Base-by-base conservation (phyloP, 176 grass and related monocot species). In the Stipa capillata region DNA sequence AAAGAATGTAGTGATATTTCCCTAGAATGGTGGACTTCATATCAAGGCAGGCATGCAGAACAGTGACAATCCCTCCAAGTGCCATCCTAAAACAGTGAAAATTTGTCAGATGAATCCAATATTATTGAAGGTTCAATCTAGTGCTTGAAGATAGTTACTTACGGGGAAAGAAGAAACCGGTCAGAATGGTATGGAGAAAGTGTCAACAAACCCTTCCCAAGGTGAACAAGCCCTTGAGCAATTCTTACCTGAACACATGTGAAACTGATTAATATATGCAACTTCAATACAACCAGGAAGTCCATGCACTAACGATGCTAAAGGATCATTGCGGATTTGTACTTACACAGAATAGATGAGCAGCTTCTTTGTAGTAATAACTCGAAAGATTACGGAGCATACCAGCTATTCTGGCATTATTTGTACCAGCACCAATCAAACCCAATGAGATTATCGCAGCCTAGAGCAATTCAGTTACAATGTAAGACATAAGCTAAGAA, bases 311-410 rank as follows among this genome's bases (percentile, higher is more conserved):
- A 42, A 52, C 7, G 3, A 42, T 51, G 55, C 14, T 54, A 69
- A 71, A 72, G 14, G 6, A 72, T 45, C 45, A 72, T 43, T 58
- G 48, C 51, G 5, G 37, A 48, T 65, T 28, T 57, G 66, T 77
- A 72, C 88, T 91, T 95, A 95, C 92, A 89, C 96, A 99, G 56
- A 99, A 99, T n/a, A 99, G 86, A 79, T 99, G 92, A 20, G 90
- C 90, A 32, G 96, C 96, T 89, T 99, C 96, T 89, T 95, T 99
- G 86, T 95, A 99, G 74, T 99, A 99, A 84, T 99, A 99, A 90
- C 96, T 99, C 71, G 96, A 99, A 62, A 99, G 92, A 69, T 91
- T 95, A 6, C 92, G 92, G 84, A 99, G 96, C 92, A 99, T 99
- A 86, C 88, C 84, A 73, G 96, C 96, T 91, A 99, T 99, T 62